A percentile compares a stretch with the other conserved stretches of the same genome.
phyloP scores from a whole-genome alignment of 805 yeast species.

The Myxozyma sirexii region DNA sequence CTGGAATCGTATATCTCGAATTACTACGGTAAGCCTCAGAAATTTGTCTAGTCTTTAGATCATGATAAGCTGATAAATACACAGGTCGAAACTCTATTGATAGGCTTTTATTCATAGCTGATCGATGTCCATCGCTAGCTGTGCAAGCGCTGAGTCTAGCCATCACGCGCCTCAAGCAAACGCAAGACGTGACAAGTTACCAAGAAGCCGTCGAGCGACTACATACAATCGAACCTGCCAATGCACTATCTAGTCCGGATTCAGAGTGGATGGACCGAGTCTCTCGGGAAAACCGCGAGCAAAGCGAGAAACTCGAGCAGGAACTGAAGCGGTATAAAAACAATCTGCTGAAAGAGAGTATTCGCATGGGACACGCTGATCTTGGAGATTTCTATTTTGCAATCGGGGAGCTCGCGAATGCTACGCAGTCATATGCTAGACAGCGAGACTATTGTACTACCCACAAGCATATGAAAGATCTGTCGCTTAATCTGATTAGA shows the following conservation, averaged over 20 bases:
- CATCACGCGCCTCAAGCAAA: conserved; percentile 13
- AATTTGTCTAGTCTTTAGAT: neutral
- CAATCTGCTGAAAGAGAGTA: conserved; percentile 32
- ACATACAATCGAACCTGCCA: conserved; percentile 1
- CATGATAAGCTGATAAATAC: neutral
- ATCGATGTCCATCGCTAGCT: conserved; percentile 23
- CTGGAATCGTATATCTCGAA: conserved; percentile 29
- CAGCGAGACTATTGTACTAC: conserved; percentile 33
- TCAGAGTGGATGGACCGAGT: conserved; percentile 20
- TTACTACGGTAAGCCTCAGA: conserved; percentile 22
- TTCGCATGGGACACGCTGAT: conserved; percentile 32
- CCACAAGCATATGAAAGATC: conserved; percentile 28
- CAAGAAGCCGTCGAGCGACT: conserved; percentile 21
- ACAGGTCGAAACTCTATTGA: conserved; percentile 29
- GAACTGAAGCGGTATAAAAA: conserved; percentile 33
- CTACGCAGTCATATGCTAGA: conserved; percentile 22
- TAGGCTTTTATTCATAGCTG: conserved; percentile 28
- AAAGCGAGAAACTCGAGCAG: conserved; percentile 25
- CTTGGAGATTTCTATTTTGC: conserved; percentile 25
- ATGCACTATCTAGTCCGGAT: conserved; percentile 15
- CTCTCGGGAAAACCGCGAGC: neutral
- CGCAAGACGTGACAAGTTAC: conserved; percentile 22
- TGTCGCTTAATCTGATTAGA: conserved; percentile 28
- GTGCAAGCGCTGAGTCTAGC: conserved; percentile 24
- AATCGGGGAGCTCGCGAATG: conserved; percentile 25